Evolutionary conservation across 108 stramenopile species (phyloP), one percentile per base, ranked within the genome.

Genomic region (Skeletonema grethae): DNA sequence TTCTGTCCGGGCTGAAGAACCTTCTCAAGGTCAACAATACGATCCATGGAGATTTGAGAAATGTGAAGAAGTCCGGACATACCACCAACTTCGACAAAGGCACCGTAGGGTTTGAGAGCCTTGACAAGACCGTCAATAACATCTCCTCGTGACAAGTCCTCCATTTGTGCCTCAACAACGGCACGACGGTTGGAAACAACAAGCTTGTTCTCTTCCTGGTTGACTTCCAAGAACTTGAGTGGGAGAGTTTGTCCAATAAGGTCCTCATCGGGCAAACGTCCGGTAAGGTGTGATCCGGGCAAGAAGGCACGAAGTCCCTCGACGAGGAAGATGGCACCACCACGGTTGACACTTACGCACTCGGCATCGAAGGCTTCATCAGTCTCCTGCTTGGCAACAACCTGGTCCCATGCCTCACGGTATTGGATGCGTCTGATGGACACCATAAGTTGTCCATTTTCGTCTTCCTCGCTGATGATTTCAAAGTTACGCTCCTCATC

Each of bases 1-100:
- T 85, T 78, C 86, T 93, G 91, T 53, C 97, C 97, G 7, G 93
- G 90, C 62, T 88, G 87, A 32, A 98, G 69, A 20, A 98, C 92
- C 75, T 87, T 77, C 63, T 94, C 94, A 25, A 99, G 84, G 76
- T 97, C 93, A 16, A 95, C 90, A 69, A 99, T 96, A 38, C 97
- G 89, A 73, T 99, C 97, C 82, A 95, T 94, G n/a, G 93, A 94
- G 72, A 99, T 97, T 84, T 99, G 97, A 13, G 95, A 96, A 79
- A 98, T 97, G 87, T 99, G 98, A 57, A 99, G 91, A 24, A 99
- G 82, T 53, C 97, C 98, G 28, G 90, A 90, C 96, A 97, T 98
- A 36, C 98, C 97, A 39, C 89, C 92, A 30, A 97, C 92, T 83
- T 98, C 97, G 30, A 97, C 94, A 70, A 99, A 98, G 63, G 96